These are phyloP conservation scores for Apiospora malaysiana DNA, from an alignment of 2,329 filamentous ascomycete species.

Conservation along the genomic window DNA sequence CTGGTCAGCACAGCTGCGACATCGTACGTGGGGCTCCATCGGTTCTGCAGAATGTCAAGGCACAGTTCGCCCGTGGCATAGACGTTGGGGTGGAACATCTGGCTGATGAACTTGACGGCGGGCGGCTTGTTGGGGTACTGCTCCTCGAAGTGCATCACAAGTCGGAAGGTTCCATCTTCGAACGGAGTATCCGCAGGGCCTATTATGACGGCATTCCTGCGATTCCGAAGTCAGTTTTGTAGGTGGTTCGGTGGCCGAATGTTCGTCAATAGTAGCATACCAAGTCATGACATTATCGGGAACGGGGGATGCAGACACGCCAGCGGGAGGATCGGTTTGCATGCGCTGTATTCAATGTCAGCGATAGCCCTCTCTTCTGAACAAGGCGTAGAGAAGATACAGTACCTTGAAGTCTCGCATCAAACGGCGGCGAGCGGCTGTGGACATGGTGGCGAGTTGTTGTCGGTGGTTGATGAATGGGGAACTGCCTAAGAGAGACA, in stretches of 20 bases:
- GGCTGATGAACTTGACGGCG: slow-evolving; percentile 96
- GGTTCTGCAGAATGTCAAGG: slow-evolving; percentile 94
- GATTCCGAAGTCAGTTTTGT: not conserved
- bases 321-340: slow-evolving; percentile 97
- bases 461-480: not conserved
- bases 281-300: slow-evolving; percentile 98
- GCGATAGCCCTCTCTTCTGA: not conserved
- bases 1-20: slow-evolving; percentile 96
- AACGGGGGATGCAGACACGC: slow-evolving; percentile 93
- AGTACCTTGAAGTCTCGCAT: slow-evolving; percentile 83
- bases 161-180: slow-evolving; percentile 79
- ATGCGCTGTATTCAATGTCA: slow-evolving; percentile 72
- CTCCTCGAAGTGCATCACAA: slow-evolving; percentile 99
- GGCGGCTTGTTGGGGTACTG: slow-evolving; percentile 99
- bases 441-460: slow-evolving; percentile 63
- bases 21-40: slow-evolving; percentile 99
- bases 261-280: slow-evolving; percentile 51
- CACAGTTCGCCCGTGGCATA: slow-evolving; percentile 97
- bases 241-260: not conserved
- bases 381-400: not conserved
- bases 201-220: slow-evolving; percentile 30
- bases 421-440: slow-evolving; percentile 73
- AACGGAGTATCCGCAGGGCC: slow-evolving; percentile 28
- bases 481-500: not conserved
- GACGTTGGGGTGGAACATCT: slow-evolving; percentile 99